These are phyloP conservation scores for Microdochium paspali DNA, from an alignment of 2,329 filamentous ascomycete genomes.

Conservation along the genomic window DNA sequence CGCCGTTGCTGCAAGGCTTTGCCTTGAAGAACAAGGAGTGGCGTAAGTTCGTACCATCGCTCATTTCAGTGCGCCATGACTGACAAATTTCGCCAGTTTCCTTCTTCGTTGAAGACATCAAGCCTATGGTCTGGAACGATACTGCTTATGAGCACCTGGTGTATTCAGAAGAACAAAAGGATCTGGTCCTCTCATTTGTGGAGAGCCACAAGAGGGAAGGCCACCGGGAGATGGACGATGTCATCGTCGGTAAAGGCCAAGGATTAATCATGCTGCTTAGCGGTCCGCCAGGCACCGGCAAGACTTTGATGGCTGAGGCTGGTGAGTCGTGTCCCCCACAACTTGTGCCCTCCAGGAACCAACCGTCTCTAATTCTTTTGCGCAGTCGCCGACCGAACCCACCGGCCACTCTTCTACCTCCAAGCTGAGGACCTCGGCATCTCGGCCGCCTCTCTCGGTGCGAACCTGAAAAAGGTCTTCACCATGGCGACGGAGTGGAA, in stretches of 20 bases:
- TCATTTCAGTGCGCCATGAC: neutral
- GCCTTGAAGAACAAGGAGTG: constrained; percentile 35
- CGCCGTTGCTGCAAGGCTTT: constrained; percentile 31
- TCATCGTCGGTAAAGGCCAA: constrained; percentile 31
- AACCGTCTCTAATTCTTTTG: constrained; percentile 4
- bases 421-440: constrained; percentile 31
- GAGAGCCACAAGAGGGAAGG: constrained; percentile 26
- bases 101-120: constrained; percentile 31
- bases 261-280: constrained; percentile 35
- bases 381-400: constrained; percentile 22
- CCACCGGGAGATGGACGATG: constrained; percentile 20
- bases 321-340: constrained; percentile 4
- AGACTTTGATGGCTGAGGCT: constrained; percentile 30
- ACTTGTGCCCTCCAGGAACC: constrained; percentile 1
- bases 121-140: constrained; percentile 32
- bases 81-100: neutral
- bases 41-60: constrained; percentile 19
- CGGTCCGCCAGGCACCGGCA: constrained; percentile 36
- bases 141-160: constrained; percentile 35
- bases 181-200: constrained; percentile 36
- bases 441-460: constrained; percentile 45
- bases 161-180: constrained; percentile 35
- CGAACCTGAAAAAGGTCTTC: constrained; percentile 72
- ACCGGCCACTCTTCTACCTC: neutral
- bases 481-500: constrained; percentile 83